Percentiles rank a stretch among this genome's conserved stretches.
These are phyloP conservation scores for Protomyces inundatus DNA, from an alignment of 1,139 yeast species.

Conservation along the genomic window DNA sequence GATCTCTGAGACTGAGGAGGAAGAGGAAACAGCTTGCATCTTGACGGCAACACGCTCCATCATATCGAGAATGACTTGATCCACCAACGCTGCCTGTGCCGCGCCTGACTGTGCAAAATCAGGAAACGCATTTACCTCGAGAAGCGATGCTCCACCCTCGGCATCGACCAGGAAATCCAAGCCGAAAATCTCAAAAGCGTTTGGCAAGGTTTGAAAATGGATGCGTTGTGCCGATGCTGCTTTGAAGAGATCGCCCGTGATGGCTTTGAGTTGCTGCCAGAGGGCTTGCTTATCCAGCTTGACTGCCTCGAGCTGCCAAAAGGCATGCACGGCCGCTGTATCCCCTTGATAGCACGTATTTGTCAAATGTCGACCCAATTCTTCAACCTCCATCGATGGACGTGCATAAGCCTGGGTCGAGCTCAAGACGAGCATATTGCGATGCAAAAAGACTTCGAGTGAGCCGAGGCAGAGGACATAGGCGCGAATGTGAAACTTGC, in stretches of 20 bases:
- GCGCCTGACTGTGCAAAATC: slow-evolving; percentile 94
- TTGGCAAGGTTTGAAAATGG: slow-evolving; percentile 79
- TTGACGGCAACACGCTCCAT: slow-evolving; percentile 31
- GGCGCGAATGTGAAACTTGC: slow-evolving; percentile 82
- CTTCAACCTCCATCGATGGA: slow-evolving; percentile 36
- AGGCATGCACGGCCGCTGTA: slow-evolving; percentile 55
- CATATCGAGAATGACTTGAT: slow-evolving; percentile 37
- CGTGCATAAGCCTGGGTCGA: slow-evolving; percentile 56
- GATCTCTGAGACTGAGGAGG: neutral
- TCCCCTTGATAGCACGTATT: slow-evolving; percentile 81
- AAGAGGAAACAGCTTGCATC: neutral
- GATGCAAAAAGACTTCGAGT: slow-evolving; percentile 69
- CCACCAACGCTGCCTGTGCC: slow-evolving; percentile 58
- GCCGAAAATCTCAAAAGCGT: slow-evolving; percentile 84
- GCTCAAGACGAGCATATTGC: slow-evolving; percentile 72
- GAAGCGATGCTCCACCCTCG: slow-evolving; percentile 51
- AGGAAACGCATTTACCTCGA: slow-evolving; percentile 91
- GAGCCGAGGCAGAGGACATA: slow-evolving; percentile 77
- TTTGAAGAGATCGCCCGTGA: slow-evolving; percentile 65
- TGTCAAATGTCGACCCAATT: slow-evolving; percentile 72
- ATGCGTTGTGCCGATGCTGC: slow-evolving; percentile 84
- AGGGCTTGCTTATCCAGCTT: slow-evolving; percentile 44
- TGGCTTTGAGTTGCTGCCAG: slow-evolving; percentile 52
- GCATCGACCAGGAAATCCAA: slow-evolving; percentile 73
- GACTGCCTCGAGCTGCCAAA: slow-evolving; percentile 55